A percentile compares a stretch with the other conserved stretches of the same genome.
Evolutionary conservation across 495 filamentous ascomycete species (phyloP).

Genomic region (Aspergillus incahuasiensis): DNA sequence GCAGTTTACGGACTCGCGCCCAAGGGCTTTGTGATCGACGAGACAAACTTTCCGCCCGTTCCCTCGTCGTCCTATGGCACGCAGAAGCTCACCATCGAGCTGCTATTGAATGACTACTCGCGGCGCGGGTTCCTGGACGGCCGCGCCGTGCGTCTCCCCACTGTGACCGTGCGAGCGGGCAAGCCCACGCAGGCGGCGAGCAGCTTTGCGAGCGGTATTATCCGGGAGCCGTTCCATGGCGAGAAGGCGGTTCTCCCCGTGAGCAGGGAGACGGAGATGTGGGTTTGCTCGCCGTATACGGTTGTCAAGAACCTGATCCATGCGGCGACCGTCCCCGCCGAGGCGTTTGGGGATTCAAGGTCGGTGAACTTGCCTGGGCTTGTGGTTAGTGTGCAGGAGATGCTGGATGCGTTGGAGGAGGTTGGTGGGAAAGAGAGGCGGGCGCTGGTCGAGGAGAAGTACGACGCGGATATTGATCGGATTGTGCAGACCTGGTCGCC

Average conservation of each 20-base stretch:
- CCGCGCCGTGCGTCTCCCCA: constrained; percentile 65
- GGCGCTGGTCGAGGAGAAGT: constrained; percentile 59
- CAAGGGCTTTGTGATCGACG: constrained; percentile 44
- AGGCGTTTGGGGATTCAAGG: constrained; percentile 51
- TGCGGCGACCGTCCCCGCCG: constrained; percentile 52
- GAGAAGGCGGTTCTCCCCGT: constrained; percentile 62
- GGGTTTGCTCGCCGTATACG: constrained; percentile 63
- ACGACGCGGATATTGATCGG: constrained; percentile 59
- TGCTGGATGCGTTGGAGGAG: constrained; percentile 67
- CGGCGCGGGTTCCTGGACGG: constrained; percentile 66
- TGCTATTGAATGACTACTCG: constrained; percentile 70
- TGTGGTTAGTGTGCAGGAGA: constrained; percentile 65
- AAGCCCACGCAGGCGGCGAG: constrained; percentile 71
- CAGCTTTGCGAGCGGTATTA: constrained; percentile 70
- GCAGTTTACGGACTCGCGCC: constrained; percentile 58
- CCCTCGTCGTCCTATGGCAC: constrained; percentile 71
- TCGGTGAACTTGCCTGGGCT: constrained; percentile 72
- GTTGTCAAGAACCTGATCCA: constrained; percentile 67
- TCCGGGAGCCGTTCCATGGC: constrained; percentile 61
- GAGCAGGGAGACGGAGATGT: constrained; percentile 49
- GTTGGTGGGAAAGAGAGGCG: constrained; percentile 66
- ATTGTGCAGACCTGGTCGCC: constrained; percentile 74
- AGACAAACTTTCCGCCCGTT: constrained; percentile 55
- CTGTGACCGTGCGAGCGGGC: constrained; percentile 69
- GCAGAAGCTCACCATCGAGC: constrained; percentile 74